Evolutionary conservation across 331 rosid genomes (phyloP), one percentile per base, ranked within the genome.

Genomic region (Rhamnella rubrinervis): DNA sequence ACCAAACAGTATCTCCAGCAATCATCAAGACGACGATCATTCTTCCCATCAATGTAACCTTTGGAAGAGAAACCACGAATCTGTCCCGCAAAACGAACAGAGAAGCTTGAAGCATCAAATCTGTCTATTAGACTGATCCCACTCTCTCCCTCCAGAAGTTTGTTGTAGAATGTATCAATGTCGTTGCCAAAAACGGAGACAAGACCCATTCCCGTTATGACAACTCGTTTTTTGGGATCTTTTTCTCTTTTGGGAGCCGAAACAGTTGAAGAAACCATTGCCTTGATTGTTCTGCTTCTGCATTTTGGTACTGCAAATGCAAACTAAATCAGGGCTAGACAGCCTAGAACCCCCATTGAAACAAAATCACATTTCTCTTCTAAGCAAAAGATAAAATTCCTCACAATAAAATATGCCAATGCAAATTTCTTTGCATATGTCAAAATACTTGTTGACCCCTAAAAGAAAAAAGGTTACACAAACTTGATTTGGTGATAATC

Each of bases 181-280:
- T 83, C 85, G 75, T 59, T 78, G n/a, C 90, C 93, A 65, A 88
- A 85, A 20, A 81, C 88, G 4, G 93, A 85, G 49, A 83, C 93
- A 17, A 88, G 78, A 6, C 93, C 93, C 88, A 77, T 85, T 53
- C 93, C 93, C 6, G 93, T 88, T 74, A 88, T 83, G 15, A 88
- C 91, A 37, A 84, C 75, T 40, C 91, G 60, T 73, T 87, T 87
- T 65, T 83, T 87, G 16, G 93, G 90, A 75, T 85, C 93, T 9
- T 46, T 76, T 64, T 87, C 93, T 56, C 90, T 76, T 66, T 78
- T 82, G 40, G 92, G 88, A 66, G 71, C 60, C 31, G 61, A 51
- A 65, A 65, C 57, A 1, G 70, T 47, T 65, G 20, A n/a, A 15
- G 78, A 75, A n/a, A 74, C 76, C 70, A 59, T 61, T 75, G 83